Evolutionary conservation across 441 rosid genomes (phyloP).

Genomic region (Erodium moschatum): DNA sequence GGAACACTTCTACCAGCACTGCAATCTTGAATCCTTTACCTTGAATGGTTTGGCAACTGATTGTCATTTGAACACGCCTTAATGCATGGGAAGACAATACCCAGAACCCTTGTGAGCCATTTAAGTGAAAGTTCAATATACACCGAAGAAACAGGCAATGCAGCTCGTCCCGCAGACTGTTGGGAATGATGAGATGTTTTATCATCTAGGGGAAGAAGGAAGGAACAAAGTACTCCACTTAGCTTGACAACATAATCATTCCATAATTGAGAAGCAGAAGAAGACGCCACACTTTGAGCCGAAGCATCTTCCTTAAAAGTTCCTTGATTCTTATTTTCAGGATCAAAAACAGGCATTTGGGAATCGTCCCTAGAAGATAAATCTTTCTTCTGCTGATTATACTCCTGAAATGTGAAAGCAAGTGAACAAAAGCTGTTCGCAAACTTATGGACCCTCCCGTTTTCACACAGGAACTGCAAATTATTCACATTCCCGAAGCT

Average conservation of each 20-base stretch:
- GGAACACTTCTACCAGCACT: neutral
- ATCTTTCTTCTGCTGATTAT: constrained; percentile 34
- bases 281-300: constrained; percentile 26
- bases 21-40: constrained; percentile 30
- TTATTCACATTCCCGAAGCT: constrained; percentile 68
- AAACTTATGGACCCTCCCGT: constrained; percentile 72
- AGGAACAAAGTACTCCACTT: constrained; percentile 55
- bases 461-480: constrained; percentile 71
- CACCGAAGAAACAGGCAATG: constrained; percentile 37
- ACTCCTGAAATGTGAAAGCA: constrained; percentile 58
- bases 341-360: constrained; percentile 24
- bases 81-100: constrained; percentile 53
- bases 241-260: constrained; percentile 42
- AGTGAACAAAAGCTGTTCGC: constrained; percentile 77
- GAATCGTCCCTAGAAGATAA: constrained; percentile 25
- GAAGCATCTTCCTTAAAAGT: constrained; percentile 25
- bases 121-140: constrained; percentile 63
- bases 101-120: constrained; percentile 65
- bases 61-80: constrained; percentile 59
- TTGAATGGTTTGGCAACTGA: constrained; percentile 49
- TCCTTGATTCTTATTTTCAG: constrained; percentile 23
- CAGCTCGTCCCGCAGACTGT: constrained; percentile 28
- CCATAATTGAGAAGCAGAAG: constrained; percentile 42
- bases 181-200: constrained; percentile 32
- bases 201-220: constrained; percentile 46